Percentiles rank a stretch among this genome's conserved stretches.
These are phyloP conservation scores for Trichoderma cornu-damae DNA, from an alignment of 2,329 filamentous ascomycete species.

Conservation along the genomic window DNA sequence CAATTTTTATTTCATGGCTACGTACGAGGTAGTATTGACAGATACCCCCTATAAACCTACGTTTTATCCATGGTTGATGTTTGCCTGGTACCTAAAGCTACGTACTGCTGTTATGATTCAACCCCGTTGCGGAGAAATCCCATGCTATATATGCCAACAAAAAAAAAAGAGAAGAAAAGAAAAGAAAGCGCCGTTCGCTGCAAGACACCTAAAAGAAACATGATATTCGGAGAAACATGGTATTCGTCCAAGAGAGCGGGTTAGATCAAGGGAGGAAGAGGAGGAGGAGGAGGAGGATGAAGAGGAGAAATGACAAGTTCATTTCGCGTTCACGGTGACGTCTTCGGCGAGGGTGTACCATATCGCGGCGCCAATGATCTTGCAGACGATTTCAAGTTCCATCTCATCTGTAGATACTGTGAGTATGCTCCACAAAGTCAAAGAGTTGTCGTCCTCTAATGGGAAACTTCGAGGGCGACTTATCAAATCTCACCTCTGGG, in stretches of 20 bases:
- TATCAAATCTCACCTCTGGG: conserved; percentile 49
- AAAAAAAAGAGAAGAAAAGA: neutral
- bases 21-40: conserved; percentile 5
- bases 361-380: conserved; percentile 67
- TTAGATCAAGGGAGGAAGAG: neutral
- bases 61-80: neutral
- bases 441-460: neutral
- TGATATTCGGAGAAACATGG: neutral
- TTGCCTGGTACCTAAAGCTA: neutral
- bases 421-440: neutral
- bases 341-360: conserved; percentile 57
- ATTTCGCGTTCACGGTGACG: conserved; percentile 31
- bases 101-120: neutral
- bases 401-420: conserved; percentile 43
- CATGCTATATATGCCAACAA: neutral
- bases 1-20: conserved; percentile 1
- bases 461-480: neutral
- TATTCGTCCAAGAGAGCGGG: neutral
- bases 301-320: neutral
- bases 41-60: conserved; percentile 15
- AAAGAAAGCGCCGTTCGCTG: neutral
- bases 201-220: neutral
- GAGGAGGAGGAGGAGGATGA: too few species aligned
- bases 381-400: conserved; percentile 62
- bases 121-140: neutral